Conservation (phyloP, 2,329 filamentous ascomycete species). For the Elsinoe ampelina region DNA sequence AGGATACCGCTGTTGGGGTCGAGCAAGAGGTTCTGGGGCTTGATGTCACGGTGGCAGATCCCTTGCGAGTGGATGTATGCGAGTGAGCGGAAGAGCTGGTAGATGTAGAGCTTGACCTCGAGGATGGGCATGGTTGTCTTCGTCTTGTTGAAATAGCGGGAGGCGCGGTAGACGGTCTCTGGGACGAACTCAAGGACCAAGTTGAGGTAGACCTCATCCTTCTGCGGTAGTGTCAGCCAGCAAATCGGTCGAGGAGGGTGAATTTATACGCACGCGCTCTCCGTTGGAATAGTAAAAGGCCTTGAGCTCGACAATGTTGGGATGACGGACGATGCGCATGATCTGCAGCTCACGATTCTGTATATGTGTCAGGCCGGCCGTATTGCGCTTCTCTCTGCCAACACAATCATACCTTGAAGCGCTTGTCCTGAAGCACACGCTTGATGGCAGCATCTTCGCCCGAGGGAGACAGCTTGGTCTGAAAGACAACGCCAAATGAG, state of each 20-base stretch:
- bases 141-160: constrained; percentile 99
- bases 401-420: constrained; percentile 70
- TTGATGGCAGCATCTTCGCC: constrained; percentile 99
- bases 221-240: constrained; percentile 22
- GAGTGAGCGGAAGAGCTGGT: constrained; percentile 95
- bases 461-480: constrained; percentile 96
- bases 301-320: constrained; percentile 97
- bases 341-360: constrained; percentile 99
- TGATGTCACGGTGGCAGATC: constrained; percentile 98
- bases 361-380: constrained; percentile 22
- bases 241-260: neutral
- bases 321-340: constrained; percentile 98
- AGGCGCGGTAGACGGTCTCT: constrained; percentile 95
- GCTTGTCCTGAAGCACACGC: constrained; percentile 95
- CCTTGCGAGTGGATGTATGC: constrained; percentile 99
- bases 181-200: constrained; percentile 96
- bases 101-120: constrained; percentile 98
- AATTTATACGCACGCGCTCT: constrained; percentile 60
- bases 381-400: neutral
- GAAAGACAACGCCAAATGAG: constrained; percentile 96
- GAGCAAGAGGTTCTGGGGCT: constrained; percentile 92
- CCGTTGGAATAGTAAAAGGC: constrained; percentile 99
- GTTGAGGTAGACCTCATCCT: constrained; percentile 98
- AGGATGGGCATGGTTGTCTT: constrained; percentile 99
- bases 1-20: constrained; percentile 85